A percentile compares a stretch with the other conserved stretches of the same genome.
Conservation (phyloP, 169 alveolate genomes). For the Babesia bigemina region DNA sequence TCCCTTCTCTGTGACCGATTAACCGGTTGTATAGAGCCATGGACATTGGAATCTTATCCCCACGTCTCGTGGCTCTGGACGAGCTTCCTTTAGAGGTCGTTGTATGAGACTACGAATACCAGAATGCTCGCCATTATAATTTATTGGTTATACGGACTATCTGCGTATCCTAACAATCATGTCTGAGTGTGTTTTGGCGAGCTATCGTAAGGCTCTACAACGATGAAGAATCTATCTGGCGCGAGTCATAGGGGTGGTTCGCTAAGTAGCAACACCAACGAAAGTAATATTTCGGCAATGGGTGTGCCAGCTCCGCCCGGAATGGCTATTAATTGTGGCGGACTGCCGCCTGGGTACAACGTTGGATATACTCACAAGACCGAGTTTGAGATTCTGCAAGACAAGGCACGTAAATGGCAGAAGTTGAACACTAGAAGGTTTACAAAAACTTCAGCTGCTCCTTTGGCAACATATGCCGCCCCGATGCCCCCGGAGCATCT, state of each 20-base stretch:
- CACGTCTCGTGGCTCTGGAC: slow-evolving; percentile 9
- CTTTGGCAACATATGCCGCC: slow-evolving; percentile 62
- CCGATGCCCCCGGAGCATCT: slow-evolving; percentile 98
- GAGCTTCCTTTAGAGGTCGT: neutral
- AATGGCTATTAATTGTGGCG: neutral
- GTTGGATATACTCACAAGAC: slow-evolving; percentile 20
- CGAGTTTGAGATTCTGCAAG: slow-evolving; percentile 70
- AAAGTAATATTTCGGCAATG: neutral
- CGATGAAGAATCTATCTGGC: slow-evolving; percentile 7
- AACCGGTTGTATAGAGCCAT: neutral
- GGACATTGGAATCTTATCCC: slow-evolving; percentile 5
- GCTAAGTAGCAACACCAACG: neutral
- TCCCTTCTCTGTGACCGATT: neutral
- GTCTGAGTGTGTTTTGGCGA: slow-evolving; percentile 16
- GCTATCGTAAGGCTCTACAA: slow-evolving; percentile 8
- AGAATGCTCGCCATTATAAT: neutral
- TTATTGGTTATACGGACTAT: neutral
- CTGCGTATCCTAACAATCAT: neutral
- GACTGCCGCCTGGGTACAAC: slow-evolving; percentile 37
- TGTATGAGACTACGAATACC: neutral
- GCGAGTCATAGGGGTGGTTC: neutral
- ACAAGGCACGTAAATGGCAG: slow-evolving; percentile 73
- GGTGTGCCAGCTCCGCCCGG: neutral
- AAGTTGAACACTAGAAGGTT: slow-evolving; percentile 66
- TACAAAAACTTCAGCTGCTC: slow-evolving; percentile 19